phyloP scores from a whole-genome alignment of 1,139 yeast genomes.

The Candida sp. region DNA sequence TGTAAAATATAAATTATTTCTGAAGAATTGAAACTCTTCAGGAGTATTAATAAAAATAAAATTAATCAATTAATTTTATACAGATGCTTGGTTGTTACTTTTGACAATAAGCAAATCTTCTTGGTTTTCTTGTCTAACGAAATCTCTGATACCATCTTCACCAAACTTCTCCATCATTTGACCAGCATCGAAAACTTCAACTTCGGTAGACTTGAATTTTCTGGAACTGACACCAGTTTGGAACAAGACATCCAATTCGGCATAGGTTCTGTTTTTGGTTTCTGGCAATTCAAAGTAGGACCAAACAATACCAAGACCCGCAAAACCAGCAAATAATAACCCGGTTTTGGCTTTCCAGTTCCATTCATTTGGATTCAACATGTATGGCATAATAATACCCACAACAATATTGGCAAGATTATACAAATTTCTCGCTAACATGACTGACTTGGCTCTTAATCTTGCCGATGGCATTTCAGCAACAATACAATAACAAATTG shows the following conservation, averaged over 20 bases:
- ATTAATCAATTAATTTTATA: background rate
- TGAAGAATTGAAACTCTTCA: no score
- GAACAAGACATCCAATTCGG: constrained; percentile 56
- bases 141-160: constrained; percentile 27
- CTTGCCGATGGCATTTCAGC: constrained; percentile 56
- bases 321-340: constrained; percentile 53
- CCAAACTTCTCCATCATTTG: constrained; percentile 35
- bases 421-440: constrained; percentile 51
- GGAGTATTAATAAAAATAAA: no score
- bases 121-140: constrained; percentile 18
- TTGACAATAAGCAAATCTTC: background rate
- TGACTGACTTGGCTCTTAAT: constrained; percentile 54
- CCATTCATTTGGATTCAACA: constrained; percentile 58
- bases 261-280: constrained; percentile 53
- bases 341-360: constrained; percentile 60
- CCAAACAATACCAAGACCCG: constrained; percentile 39
- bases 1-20: no score
- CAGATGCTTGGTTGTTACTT: background rate
- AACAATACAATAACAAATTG: constrained; percentile 54
- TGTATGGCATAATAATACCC: constrained; percentile 49
- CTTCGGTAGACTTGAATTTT: constrained; percentile 28
- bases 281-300: constrained; percentile 57
- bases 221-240: constrained; percentile 41
- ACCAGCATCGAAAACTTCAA: constrained; percentile 27
- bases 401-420: constrained; percentile 41